Evolutionary conservation across 1,284 basidiomycete species (phyloP).

Genomic region (Boletus holoroseus): DNA sequence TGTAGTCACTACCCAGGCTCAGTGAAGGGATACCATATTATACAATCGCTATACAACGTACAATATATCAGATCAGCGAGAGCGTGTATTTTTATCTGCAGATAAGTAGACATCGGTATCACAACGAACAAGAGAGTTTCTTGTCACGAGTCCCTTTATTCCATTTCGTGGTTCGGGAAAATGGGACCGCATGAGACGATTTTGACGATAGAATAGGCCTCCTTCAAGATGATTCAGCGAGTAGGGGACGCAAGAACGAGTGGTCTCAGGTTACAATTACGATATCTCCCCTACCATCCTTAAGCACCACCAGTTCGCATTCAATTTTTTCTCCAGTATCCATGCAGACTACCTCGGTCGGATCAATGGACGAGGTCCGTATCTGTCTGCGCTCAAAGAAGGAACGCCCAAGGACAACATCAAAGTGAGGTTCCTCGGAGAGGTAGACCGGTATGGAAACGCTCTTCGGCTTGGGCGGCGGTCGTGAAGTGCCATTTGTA

Average conservation of each 20-base stretch:
- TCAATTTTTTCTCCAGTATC: constrained; percentile 93
- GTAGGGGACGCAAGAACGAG: background rate
- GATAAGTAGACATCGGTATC: background rate
- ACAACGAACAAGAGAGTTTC: background rate
- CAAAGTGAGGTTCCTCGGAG: constrained; percentile 94
- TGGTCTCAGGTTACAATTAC: constrained; percentile 71
- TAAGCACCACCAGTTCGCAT: constrained; percentile 87
- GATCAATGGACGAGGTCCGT: constrained; percentile 76
- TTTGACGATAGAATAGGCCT: background rate
- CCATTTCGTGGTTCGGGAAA: background rate
- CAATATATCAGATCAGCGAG: background rate
- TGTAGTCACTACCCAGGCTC: background rate
- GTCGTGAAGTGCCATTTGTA: constrained; percentile 17
- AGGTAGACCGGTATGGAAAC: constrained; percentile 59
- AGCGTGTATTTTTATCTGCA: background rate
- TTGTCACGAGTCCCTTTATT: background rate
- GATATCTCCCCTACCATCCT: constrained; percentile 81
- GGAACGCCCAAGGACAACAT: constrained; percentile 88
- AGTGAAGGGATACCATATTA: background rate
- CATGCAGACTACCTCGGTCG: constrained; percentile 87
- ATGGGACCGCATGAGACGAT: background rate
- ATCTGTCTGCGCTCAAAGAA: constrained; percentile 92
- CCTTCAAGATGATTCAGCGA: background rate
- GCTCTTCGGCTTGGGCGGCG: constrained; percentile 34
- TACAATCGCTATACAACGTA: background rate